Base-by-base conservation (phyloP, 768 basidiomycete species). In the Tricholoma saponaceum region DNA sequence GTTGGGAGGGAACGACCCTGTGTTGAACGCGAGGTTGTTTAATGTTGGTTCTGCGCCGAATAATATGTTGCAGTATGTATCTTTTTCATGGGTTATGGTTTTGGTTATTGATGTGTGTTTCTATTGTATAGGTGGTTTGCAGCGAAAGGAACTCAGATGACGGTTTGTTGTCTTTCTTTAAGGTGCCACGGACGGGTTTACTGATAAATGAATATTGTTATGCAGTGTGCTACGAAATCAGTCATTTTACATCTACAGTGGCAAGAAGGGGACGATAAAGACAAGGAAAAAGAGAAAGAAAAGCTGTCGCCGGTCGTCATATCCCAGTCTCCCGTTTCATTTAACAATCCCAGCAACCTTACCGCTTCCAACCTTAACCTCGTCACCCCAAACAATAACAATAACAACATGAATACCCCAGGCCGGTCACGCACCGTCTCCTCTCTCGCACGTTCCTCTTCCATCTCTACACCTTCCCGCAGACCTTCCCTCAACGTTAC, bases 141-240 rank as follows among this genome's bases (percentile, higher is more conserved):
- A 5, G 91, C 92, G 1, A 91, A 93, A 62, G 92, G 92, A 0
- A 83, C 85, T 4, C 90, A 91, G 66, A 94, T 95, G 87, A 95
- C 93, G 26, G 92, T 92, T 66, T 39, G 84, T 72, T 28, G 28
- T 43, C 28, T 16, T n/a, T 14, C 12, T 50, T 52, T n/a, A n/a
- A n/a, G n/a, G n/a, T n/a, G n/a, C n/a, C n/a, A n/a, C n/a, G n/a
- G n/a, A n/a, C n/a, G n/a, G n/a, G n/a, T 52, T 30, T 22, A 41
- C 13, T 44, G n/a, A 32, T 7, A 10, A 32, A 9, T 32, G 28
- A 28, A 28, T 28, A 28, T n/a, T 14, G 26, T 14, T 49, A 32
- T 51, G 4, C 53, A 92, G 92, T 94, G 92, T 64, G 92, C 92
- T 1, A 94, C 92, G 0, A 94, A 94, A 70, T 90, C 89, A 2